Base-by-base conservation (phyloP, 2,329 filamentous ascomycete species). In the Aspergillus pseudonomiae region DNA sequence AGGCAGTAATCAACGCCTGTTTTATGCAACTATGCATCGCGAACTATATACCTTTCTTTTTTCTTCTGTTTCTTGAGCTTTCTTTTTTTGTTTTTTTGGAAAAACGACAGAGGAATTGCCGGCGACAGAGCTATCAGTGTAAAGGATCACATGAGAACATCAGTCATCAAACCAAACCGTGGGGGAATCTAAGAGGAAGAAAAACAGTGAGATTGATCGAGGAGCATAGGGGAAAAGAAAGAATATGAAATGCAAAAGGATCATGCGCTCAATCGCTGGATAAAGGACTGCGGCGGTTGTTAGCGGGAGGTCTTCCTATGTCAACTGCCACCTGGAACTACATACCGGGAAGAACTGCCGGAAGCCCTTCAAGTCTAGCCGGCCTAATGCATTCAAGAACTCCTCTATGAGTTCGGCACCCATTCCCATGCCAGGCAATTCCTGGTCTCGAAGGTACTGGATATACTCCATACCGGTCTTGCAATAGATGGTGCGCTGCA, bases 391-490 rank as follows among this genome's bases (percentile, higher is more conserved):
- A 61, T 73, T 73, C 64, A 83, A 68, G 71, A 81, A 84, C 64
- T 83, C 81, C 56, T 81, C 78, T 60, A 83, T 79, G 60, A 82
- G 75, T 46, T 79, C 77, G 16, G 70, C 70, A 24, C 78, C 79
- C 81, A 84, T 82, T 45, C 82, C 82, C 77, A 83, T 79, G 12
- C 77, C 77, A 28, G 79, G 80, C 56, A 84, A 65, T 66, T 84
- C 82, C 28, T 76, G 77, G 53, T 73, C 73, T 30, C 80, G 76
- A 41, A 84, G 73, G 68, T 80, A 83, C 41, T 78, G 75, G 28
- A 94, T 85, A 75, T 97, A 98, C 61, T 88, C 85, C 58, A 91
- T 87, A 30, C 95, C 95, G 14, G 92, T 94, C 82, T 98, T 98
- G 69, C 87, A 85, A 75, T 97, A 94, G 66, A 99, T 95, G 41